Percentiles rank a stretch among this genome's conserved stretches.
Conservation (phyloP, 257 asterid genomes). For the Capsicum baccatum region DNA sequence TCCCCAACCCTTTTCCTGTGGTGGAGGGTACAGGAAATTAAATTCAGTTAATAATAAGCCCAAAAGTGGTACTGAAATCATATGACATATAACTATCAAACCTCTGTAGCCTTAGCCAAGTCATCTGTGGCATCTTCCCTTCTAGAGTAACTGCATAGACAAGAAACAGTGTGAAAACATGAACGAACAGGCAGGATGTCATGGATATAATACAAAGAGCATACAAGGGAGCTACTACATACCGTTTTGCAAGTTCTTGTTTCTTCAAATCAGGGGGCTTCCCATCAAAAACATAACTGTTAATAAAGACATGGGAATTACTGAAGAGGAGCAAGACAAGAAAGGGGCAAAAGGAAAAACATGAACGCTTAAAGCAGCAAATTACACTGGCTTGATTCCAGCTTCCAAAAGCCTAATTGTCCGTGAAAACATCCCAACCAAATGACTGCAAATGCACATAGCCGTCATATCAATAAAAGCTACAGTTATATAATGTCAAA, state of each 20-base stretch:
- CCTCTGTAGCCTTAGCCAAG: slow-evolving; percentile 81
- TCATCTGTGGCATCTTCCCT: slow-evolving; percentile 92
- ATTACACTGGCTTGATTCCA: slow-evolving; percentile 97
- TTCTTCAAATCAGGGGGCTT: slow-evolving; percentile 95
- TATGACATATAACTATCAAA: slow-evolving; percentile 35
- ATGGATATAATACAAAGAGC: slow-evolving; percentile 29
- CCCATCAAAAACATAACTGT: slow-evolving; percentile 94
- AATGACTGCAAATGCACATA: slow-evolving; percentile 61
- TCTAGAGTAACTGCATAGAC: slow-evolving; percentile 71
- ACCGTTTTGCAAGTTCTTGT: slow-evolving; percentile 99
- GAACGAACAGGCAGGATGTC: slow-evolving; percentile 15
- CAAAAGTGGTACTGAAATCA: slow-evolving; percentile 3
- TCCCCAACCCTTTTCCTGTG: not conserved
- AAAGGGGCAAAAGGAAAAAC: slow-evolving; percentile 22
- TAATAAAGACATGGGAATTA: slow-evolving; percentile 29
- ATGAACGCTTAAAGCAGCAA: slow-evolving; percentile 31
- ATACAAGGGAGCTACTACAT: slow-evolving; percentile 34
- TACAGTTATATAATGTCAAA: not conserved
- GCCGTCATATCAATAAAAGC: slow-evolving; percentile 18
- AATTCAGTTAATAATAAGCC: slow-evolving; percentile 9
- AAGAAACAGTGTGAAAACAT: slow-evolving; percentile 22
- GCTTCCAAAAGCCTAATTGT: slow-evolving; percentile 98
- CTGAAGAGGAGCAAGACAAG: slow-evolving; percentile 11
- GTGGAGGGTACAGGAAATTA: not conserved
- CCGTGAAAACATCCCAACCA: slow-evolving; percentile 93